Evolutionary conservation across 176 grass and related monocot genomes (phyloP).

Genomic region (Bolboschoenus planiculmis): DNA sequence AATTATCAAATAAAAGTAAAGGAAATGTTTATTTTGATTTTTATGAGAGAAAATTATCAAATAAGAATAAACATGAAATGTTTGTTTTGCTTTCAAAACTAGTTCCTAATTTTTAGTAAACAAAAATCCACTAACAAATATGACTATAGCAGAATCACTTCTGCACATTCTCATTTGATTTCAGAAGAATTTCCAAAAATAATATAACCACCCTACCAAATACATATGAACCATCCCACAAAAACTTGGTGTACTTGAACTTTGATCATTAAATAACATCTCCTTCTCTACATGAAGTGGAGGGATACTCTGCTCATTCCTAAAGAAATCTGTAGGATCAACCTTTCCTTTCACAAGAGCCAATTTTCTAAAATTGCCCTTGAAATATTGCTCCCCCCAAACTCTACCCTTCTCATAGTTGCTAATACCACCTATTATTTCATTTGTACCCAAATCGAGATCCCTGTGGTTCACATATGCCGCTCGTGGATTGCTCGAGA

Average conservation of each 20-base stretch:
- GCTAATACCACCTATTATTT: conserved; percentile 12
- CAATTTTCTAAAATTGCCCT: conserved; percentile 50
- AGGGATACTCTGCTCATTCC: conserved; percentile 87
- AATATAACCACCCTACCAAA: neutral
- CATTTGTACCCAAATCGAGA: conserved; percentile 60
- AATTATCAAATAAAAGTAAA: too few relatives aligned
- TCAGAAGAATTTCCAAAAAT: neutral
- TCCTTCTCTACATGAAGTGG: conserved; percentile 6
- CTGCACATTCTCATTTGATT: neutral
- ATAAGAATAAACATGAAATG: too few relatives aligned
- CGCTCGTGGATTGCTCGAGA: conserved; percentile 41
- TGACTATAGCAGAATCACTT: too few relatives aligned
- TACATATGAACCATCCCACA: neutral
- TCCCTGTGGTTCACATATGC: conserved; percentile 73
- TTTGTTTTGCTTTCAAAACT: too few relatives aligned
- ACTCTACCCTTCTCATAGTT: conserved; percentile 36
- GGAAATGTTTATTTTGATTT: too few relatives aligned
- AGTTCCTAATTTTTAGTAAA: too few relatives aligned
- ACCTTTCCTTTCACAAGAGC: conserved; percentile 56
- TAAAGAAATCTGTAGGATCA: conserved; percentile 69
- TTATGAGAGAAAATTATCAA: too few relatives aligned
- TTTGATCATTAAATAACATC: neutral
- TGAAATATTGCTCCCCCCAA: conserved; percentile 68
- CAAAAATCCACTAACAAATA: too few relatives aligned
- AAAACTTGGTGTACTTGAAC: neutral